Base-by-base conservation (phyloP, 306 rosid species). In the Geum urbanum region DNA sequence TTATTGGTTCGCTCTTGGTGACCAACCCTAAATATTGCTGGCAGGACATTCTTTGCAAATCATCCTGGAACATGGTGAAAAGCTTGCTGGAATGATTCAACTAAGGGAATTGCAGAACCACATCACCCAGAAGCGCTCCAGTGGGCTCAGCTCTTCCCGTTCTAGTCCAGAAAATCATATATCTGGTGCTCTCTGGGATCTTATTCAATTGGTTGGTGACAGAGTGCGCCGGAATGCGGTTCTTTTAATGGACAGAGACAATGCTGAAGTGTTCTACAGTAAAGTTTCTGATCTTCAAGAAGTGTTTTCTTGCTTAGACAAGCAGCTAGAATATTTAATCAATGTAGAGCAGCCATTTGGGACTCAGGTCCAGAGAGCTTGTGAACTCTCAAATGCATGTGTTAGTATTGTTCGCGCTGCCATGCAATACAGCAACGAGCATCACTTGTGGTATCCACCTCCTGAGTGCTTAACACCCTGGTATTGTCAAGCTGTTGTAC, bases 231-330 rank as follows among this genome's bases (percentile, higher is more conserved):
- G 95, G 66, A 90, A 84, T 83, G 90, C 95, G 70, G 95, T 94
- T 75, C 92, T 94, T 80, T 80, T 94, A 74, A 94, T 90, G 98
- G 98, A 94, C 74, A 90, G 98, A 78, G 98, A 94, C 82, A 94
- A 94, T 51, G 90, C 98, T 22, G 98, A 94, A 83, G 98, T 88
- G 47, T 88, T 94, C 81, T 94, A 90, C 81, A 94, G 98, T 60
- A 94, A 94, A 79, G 94, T 94, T 83, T 94, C 98, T 61, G 92
- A 88, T 68, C 96, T 92, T 74, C 96, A 90, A 73, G 85, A 86
- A 81, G 84, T 90, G 72, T 90, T 90, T 83, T 72, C 83, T 77
- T 90, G 97, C 79, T 81, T 90, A 76, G 89, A 94, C 78, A 86
- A 81, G 74, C 95, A 94, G 80, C 78, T 88, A 45, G 95, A 90